Percentiles rank a stretch among this genome's conserved stretches.
These are phyloP conservation scores for Sclerospora graminicola DNA, from an alignment of 352 stramenopile genomes.

Conservation along the genomic window DNA sequence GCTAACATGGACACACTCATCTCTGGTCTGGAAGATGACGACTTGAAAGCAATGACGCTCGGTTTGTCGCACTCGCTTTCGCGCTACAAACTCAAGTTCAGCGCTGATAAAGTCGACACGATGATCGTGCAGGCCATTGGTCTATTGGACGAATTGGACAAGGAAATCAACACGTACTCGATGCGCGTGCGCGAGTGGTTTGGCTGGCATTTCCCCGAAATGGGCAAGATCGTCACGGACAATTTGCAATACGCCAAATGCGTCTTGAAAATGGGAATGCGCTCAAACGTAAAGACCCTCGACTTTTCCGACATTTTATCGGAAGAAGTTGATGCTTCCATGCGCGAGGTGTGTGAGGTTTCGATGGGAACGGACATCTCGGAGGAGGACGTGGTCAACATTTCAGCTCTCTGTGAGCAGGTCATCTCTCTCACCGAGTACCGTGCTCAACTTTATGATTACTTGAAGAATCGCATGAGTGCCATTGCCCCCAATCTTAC, in stretches of 20 bases:
- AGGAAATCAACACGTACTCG: conserved; percentile 99
- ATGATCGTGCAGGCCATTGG: conserved; percentile 99
- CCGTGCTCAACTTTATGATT: conserved; percentile 97
- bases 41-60: conserved; percentile 96
- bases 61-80: conserved; percentile 97
- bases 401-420: conserved; percentile 89
- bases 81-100: conserved; percentile 99
- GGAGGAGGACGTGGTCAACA: conserved; percentile 97
- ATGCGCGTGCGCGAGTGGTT: conserved; percentile 99
- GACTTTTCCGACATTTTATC: conserved; percentile 88
- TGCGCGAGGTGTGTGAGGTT: conserved; percentile 97
- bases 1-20: conserved; percentile 94
- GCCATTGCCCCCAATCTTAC: conserved; percentile 99
- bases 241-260: conserved; percentile 98
- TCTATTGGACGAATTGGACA: conserved; percentile 99
- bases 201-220: conserved; percentile 95
- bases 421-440: conserved; percentile 86
- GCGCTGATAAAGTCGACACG: conserved; percentile 98
- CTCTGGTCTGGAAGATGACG: conserved; percentile 82
- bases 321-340: conserved; percentile 88
- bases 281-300: conserved; percentile 88
- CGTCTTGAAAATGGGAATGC: conserved; percentile 92
- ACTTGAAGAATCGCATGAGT: conserved; percentile 99
- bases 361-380: conserved; percentile 99
- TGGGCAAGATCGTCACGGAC: conserved; percentile 97